These are phyloP conservation scores for Ceratocystis harringtonii DNA, from an alignment of 2,329 filamentous ascomycete genomes.

Conservation along the genomic window DNA sequence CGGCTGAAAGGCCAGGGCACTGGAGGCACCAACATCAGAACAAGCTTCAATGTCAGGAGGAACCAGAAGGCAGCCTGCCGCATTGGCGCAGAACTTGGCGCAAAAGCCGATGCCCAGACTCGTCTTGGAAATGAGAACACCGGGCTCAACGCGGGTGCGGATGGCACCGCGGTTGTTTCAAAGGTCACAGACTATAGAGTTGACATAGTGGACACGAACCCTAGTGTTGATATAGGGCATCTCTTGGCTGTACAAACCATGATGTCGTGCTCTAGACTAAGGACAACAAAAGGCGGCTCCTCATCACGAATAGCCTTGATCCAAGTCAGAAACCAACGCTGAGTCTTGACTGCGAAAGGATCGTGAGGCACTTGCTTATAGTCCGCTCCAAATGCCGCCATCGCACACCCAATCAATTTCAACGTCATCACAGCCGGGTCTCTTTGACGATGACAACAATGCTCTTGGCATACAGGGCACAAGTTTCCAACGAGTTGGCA, in stretches of 20 bases:
- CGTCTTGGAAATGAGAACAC: slow-evolving; percentile 35
- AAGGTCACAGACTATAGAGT: slow-evolving; percentile 54
- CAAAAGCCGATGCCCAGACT: slow-evolving; percentile 53
- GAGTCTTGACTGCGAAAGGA: slow-evolving; percentile 46
- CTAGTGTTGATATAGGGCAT: slow-evolving; percentile 39
- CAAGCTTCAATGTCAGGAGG: slow-evolving; percentile 30
- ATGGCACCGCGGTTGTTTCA: slow-evolving; percentile 50
- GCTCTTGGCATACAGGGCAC: slow-evolving; percentile 47
- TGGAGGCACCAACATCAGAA: not conserved
- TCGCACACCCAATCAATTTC: slow-evolving; percentile 53
- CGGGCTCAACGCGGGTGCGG: slow-evolving; percentile 37
- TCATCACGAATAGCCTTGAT: slow-evolving; percentile 38
- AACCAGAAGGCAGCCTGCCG: slow-evolving; percentile 38
- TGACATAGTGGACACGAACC: slow-evolving; percentile 46
- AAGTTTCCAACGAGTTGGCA: slow-evolving; percentile 35
- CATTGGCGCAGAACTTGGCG: slow-evolving; percentile 35
- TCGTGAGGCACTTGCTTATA: slow-evolving; percentile 54
- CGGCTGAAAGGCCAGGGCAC: not conserved
- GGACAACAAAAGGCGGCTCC: slow-evolving; percentile 52
- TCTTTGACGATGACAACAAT: slow-evolving; percentile 45
- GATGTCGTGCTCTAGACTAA: slow-evolving; percentile 49
- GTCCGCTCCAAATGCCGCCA: slow-evolving; percentile 50
- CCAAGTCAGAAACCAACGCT: slow-evolving; percentile 43
- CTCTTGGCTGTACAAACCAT: slow-evolving; percentile 47
- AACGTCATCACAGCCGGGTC: slow-evolving; percentile 48